A percentile compares a stretch with the other conserved stretches of the same genome.
Evolutionary conservation across 1,139 yeast genomes (phyloP).

Genomic region (Debaryomyces nepalensis): DNA sequence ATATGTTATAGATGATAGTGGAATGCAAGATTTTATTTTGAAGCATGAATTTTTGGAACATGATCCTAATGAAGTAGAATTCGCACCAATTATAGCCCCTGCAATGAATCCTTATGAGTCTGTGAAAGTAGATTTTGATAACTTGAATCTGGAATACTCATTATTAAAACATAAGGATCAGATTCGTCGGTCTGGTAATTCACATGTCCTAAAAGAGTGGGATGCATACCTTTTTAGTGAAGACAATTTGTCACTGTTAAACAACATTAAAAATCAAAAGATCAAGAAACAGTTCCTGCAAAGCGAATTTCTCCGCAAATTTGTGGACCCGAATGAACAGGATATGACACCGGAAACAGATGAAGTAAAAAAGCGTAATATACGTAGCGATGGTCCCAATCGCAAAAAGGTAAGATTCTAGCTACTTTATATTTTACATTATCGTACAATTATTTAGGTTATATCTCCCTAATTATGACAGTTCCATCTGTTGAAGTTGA

Average conservation of each 20-base stretch:
- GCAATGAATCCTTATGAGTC: conserved; percentile 15
- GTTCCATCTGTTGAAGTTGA: conserved; percentile 58
- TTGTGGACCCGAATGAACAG: conserved; percentile 22
- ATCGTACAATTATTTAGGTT: conserved; percentile 3
- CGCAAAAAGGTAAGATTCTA: conserved; percentile 34
- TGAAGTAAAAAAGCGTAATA: conserved; percentile 5
- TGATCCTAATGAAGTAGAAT: conserved; percentile 32
- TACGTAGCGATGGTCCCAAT: conserved; percentile 9
- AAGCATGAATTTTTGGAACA: conserved; percentile 50
- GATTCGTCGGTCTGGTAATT: conserved; percentile 12
- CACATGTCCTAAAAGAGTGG: conserved; percentile 38
- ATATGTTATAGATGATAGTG: conserved; percentile 57
- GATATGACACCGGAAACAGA: conserved; percentile 19
- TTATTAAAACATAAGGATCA: conserved; percentile 29
- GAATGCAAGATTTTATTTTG: conserved; percentile 60
- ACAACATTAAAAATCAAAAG: conserved; percentile 30
- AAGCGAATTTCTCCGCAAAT: conserved; percentile 27
- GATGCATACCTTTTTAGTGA: conserved; percentile 48
- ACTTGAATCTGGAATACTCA: conserved; percentile 25
- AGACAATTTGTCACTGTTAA: conserved; percentile 43
- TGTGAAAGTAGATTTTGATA: conserved; percentile 14
- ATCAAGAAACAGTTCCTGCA: conserved; percentile 26
- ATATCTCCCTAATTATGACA: conserved; percentile 46
- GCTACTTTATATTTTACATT: conserved; percentile 10
- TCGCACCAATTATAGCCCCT: conserved; percentile 32